Base-by-base conservation (phyloP, 2,329 filamentous ascomycete genomes). In the Colletotrichum sp. region DNA sequence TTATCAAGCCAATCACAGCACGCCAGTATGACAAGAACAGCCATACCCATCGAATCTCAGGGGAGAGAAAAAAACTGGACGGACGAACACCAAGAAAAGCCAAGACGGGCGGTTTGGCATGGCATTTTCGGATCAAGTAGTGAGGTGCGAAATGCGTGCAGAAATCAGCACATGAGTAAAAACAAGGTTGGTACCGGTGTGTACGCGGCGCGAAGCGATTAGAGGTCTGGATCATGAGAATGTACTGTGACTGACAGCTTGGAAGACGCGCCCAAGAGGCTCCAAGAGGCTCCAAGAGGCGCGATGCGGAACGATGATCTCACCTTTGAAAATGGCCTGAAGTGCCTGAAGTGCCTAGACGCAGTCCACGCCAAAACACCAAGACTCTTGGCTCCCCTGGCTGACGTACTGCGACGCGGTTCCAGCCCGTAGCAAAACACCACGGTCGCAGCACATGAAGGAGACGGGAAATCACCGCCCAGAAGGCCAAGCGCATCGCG, bases 311-410 rank as follows among this genome's bases (percentile, higher is more conserved):
- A 65, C 32, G 8, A 65, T 71, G 59, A 71, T 71, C 68, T 71
- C 68, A 71, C 60, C 22, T 9, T 24, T 22, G 39, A 59, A 28
- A 68, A 26, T 59, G 18, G 26, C 32, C 57, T 16, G 28, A 9
- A 39, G 63, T 24, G 15, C 26, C 28, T 34, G 26, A 16, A 36
- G 63, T 26, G 16, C 57, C 30, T 10, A 30, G 59, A 65, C 39
- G 48, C 24, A 39, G 18, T 10, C n/a, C 68, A 62, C 63, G 62
- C 48, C 36, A 75, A 70, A 75, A 55, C 72, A 75, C 68, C 69
- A 72, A 75, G 72, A 72, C 30, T 26, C 72, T 75, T 75, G 72
- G 72, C 72, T 72, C 16, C 48, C 69, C 63, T 57, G 52, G 72
- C 72, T 75, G 72, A 75, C 72, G 72, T 68, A 75, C 69, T 13